Base-by-base conservation (phyloP, 345 rosid species). In the Ceriops zippeliana region DNA sequence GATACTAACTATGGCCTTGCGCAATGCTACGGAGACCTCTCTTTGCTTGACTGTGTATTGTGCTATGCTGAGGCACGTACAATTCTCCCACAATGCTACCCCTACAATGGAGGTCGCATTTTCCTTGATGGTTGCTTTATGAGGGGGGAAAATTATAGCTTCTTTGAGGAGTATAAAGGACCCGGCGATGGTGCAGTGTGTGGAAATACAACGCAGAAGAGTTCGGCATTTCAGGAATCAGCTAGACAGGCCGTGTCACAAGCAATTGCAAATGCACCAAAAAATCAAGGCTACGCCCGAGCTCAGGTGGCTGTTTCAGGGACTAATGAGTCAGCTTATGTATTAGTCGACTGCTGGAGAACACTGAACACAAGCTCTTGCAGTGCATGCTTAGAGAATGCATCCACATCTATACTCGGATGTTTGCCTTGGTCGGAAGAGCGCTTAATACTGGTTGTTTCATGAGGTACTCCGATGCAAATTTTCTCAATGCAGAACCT, bases 91-190 rank as follows among this genome's bases (percentile, higher is more conserved):
- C 86, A 91, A 66, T 93, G 98, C 80, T 93, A 86, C 72, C 98
- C 98, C 34, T 5, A 63, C 74, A 91, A 83, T 30, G 88, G 93
- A 1, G 98, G 97, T 7, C 73, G 91, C 61, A 85, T 93, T 76
- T 93, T 60, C 63, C 96, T 91, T 11, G 97, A 93, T 4, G 98
- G 98, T 1, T 93, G 98, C 80, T 93, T 93, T 85, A 89, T 93
- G 98, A 83, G 98, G 77, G 71, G 89, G 1, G 86, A 81, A 84
- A 93, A 93, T 73, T 93, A 91, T 57, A 89, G 92, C 76, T 93
- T 91, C 80, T 91, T 75, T 46, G 71, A 80, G 47, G 88, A 93
- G 76, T 84, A 82, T 58, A 80, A 30, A 20, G 97, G 98, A 9
- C 82, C 86, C 3, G 66, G 62, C 27, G 98, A 93, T 52, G 65